These are phyloP conservation scores for Cryptosporidium sp. DNA, from an alignment of 169 alveolate genomes.

Conservation along the genomic window DNA sequence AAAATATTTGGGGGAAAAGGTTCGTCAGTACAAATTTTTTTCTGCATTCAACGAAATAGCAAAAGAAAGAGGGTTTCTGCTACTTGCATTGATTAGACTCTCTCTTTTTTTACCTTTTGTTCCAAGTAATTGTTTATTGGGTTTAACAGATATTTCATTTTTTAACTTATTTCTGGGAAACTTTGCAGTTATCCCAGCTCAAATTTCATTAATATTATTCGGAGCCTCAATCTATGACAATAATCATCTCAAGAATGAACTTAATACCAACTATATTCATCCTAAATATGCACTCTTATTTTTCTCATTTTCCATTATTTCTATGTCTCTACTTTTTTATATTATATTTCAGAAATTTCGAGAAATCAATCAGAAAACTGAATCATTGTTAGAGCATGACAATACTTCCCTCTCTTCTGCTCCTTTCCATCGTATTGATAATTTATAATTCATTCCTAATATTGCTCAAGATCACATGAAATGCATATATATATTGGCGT, in stretches of 20 bases:
- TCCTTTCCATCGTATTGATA: neutral
- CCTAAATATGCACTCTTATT: slow-evolving; percentile 12
- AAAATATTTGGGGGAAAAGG: neutral
- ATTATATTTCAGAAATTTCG: slow-evolving; percentile 19
- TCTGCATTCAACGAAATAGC: slow-evolving; percentile 11
- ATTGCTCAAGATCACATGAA: neutral
- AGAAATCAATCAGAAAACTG: neutral
- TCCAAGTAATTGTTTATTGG: slow-evolving; percentile 39
- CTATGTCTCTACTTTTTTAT: neutral
- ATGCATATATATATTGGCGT: neutral
- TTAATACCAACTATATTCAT: neutral
- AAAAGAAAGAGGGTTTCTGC: slow-evolving; percentile 13
- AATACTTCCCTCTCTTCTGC: neutral
- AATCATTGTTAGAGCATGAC: neutral
- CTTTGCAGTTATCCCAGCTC: slow-evolving; percentile 39
- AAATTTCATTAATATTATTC: neutral
- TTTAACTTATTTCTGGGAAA: slow-evolving; percentile 27
- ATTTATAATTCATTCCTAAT: neutral
- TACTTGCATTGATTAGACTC: slow-evolving; percentile 23
- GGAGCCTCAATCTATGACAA: slow-evolving; percentile 31
- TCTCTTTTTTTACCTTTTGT: slow-evolving; percentile 43
- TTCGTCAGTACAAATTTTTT: neutral
- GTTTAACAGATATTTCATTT: slow-evolving; percentile 33
- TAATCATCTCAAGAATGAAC: neutral
- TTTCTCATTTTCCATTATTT: neutral